Base-by-base conservation (phyloP, 495 filamentous ascomycete species). In the Tuber calosporum region DNA sequence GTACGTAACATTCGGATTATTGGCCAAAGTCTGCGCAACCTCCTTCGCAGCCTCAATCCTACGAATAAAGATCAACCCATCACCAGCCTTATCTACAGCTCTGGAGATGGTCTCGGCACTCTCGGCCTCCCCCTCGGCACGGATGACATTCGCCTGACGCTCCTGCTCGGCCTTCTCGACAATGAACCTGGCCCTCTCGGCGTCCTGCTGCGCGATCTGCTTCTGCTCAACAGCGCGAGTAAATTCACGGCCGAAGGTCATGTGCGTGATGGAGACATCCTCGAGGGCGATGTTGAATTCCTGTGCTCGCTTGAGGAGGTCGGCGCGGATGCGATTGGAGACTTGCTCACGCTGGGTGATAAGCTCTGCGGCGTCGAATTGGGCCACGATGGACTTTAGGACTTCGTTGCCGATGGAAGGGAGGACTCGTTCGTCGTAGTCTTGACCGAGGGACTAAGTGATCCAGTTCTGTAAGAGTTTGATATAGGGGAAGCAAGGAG, bases 321-420 rank as follows among this genome's bases (percentile, higher is more conserved):
- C 95, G 78, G 89, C 86, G 69, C 93, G 93, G 88, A 99, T 99
- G 77, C 93, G 92, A 86, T 97, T 90, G 79, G 89, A 92, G 80
- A 99, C 96, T 77, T 82, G 80, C 86, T 99, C 95, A 78, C 95
- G 92, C 84, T 99, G 95, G 69, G 95, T 99, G 89, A 99, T 99
- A 72, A 99, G 91, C 84, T 99, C 95, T 71, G 95, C 95, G 79
- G 95, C 95, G 84, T 99, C 95, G 87, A 98, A 99, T 83, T 98
- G 95, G 78, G 95, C 95, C 69, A 99, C 95, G 84, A 98, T 98
- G 76, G 95, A 87, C 86, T 99, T 99, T 82, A 99, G 93, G 79
- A 99, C 95, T 91, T 99, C 95, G 87, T 99, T 99, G 82, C 95
- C 95, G 87, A 99, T 98, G 81, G 95, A 99, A 71, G 95, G 95